Evolutionary conservation across 768 basidiomycete species (phyloP), one percentile per base, ranked within the genome.

Genomic region (Saitozyma podzolica): DNA sequence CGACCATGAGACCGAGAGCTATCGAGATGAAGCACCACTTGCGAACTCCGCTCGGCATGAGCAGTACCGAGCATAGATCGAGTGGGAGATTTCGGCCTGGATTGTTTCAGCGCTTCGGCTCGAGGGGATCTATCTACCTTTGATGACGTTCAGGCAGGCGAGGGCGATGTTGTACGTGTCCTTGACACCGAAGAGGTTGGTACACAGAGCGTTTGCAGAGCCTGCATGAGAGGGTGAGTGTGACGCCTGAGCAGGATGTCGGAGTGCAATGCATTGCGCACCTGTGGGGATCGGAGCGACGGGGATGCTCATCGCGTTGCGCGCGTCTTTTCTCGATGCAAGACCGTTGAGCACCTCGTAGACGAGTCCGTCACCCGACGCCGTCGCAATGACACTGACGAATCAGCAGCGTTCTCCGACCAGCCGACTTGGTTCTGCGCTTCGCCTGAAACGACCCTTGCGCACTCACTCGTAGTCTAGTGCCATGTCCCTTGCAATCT

Each of bases 331-430:
- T 40, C 79, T 63, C 2, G 53, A 54, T 0, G 79, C 79, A 16
- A 81, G 60, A 9, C 80, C 80, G 55, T 80, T 79, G 49, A 79
- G 50, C 1, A 80, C 64, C 50, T 81, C 80, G 59, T 80, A 77
- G 8, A 78, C 71, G 41, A 78, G 56, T 8, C 80, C 80, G 58
- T 81, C 80, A 6, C 80, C 80, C 0, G 77, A 78, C 1, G 74
- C 73, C 0, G 72, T 65, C 0, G 74, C 77, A 4, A 80, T 73
- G 29, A 75, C 76, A 58, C 79, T 80, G 57, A 1, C 10, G 42
- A 1, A 5, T 52, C 10, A 49, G 29, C 16, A 9, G 43, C 40
- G 3, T 37, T n/a, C 0, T 13, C 5, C 29, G 29, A 29, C 29
- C 29, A 5, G 5, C 29, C 29, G 29, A 29, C 29, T 29, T 29